Evolutionary conservation across 257 asterid genomes (phyloP).

Genomic region (Dorcoceras hygrometricum): DNA sequence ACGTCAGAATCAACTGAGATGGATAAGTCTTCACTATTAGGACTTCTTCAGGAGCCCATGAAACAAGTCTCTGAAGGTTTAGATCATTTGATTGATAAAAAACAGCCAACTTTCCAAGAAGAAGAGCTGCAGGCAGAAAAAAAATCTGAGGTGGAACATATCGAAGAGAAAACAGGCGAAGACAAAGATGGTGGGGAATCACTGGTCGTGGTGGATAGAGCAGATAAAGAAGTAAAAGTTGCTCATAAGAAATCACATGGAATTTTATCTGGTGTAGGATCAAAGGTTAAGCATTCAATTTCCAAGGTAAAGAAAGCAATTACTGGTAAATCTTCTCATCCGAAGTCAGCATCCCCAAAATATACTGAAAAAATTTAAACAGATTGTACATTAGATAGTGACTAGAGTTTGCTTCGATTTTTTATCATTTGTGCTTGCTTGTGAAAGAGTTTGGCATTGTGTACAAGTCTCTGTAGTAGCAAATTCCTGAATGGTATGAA

Average conservation of each 20-base stretch:
- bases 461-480: conserved; percentile 10
- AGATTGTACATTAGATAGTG: not conserved
- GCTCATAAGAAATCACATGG: conserved; percentile 68
- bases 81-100: conserved; percentile 26
- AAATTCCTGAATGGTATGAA: conserved; percentile 7
- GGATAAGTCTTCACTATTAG: conserved; percentile 27
- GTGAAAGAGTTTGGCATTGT: conserved; percentile 3
- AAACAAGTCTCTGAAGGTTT: conserved; percentile 25
- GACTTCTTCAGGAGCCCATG: conserved; percentile 34
- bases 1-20: conserved; percentile 24
- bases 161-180: conserved; percentile 39
- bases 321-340: conserved; percentile 62
- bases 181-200: too few species aligned
- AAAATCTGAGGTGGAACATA: conserved; percentile 28
- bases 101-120: conserved; percentile 21
- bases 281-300: conserved; percentile 86
- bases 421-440: conserved; percentile 16
- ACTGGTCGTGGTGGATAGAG: conserved; percentile 55
- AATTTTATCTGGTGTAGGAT: conserved; percentile 81
- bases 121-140: conserved; percentile 34
- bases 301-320: conserved; percentile 89
- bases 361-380: conserved; percentile 20
- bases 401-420: conserved; percentile 20
- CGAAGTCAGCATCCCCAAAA: conserved; percentile 59
- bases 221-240: conserved; percentile 50